phyloP scores from a whole-genome alignment of 2,329 filamentous ascomycete species.

The Delphinella strobiligena region DNA sequence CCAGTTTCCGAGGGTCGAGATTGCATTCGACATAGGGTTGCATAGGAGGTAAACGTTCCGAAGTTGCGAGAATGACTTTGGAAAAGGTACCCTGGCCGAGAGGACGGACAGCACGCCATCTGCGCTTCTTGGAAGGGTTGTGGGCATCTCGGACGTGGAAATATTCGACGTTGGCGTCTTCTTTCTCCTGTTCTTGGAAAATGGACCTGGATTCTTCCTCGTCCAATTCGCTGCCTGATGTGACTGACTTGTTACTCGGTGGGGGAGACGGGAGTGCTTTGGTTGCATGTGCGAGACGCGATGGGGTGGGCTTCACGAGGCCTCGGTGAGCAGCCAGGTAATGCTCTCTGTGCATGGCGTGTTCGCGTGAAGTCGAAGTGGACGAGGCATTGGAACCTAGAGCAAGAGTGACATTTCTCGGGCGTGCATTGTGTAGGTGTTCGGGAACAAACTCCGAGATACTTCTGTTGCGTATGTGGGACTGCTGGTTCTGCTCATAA shows the following conservation, averaged over 20 bases:
- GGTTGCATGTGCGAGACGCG: conserved; percentile 12
- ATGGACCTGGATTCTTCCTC: conserved; percentile 24
- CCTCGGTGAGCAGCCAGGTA: conserved; percentile 71
- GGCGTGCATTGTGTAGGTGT: conserved; percentile 50
- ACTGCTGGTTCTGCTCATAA: conserved; percentile 13
- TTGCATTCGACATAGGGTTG: conserved; percentile 32
- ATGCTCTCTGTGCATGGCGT: conserved; percentile 59
- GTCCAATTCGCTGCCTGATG: conserved; percentile 42
- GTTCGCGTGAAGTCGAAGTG: conserved; percentile 37
- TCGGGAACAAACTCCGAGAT: conserved; percentile 81
- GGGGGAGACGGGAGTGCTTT: conserved; percentile 58
- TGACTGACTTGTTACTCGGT: conserved; percentile 53
- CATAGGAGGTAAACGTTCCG: conserved; percentile 43
- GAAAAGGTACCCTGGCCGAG: conserved; percentile 94
- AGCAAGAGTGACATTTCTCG: conserved; percentile 58
- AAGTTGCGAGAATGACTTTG: conserved; percentile 82
- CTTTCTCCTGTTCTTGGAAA: conserved; percentile 18
- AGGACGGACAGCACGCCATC: conserved; percentile 68
- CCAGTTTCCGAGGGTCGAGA: conserved; percentile 64
- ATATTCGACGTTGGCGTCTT: conserved; percentile 28
- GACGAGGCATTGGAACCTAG: conserved; percentile 15
- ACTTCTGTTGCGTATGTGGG: conserved; percentile 64
- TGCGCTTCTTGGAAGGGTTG: conserved; percentile 63
- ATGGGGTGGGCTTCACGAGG: conserved; percentile 38
- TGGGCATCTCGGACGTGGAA: conserved; percentile 39